Evolutionary conservation across 169 alveolate genomes (phyloP), one percentile per base, ranked within the genome.

Genomic region (Plasmodium adleri): DNA sequence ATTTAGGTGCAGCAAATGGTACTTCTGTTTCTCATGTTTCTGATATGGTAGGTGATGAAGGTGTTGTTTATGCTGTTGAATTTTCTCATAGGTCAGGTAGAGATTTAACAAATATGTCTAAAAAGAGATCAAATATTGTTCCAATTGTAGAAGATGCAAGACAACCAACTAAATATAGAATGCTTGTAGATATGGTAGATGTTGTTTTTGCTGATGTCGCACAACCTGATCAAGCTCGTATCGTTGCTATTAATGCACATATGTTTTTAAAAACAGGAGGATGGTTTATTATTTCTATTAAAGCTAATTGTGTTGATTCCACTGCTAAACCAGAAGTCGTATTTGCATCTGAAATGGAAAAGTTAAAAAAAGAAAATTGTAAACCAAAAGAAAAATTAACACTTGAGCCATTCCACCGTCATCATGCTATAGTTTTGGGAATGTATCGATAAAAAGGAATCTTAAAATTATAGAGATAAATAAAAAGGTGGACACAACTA

Each of bases 121-220:
- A 98, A 94, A 97, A 97, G 91, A 96, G 99, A 87, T 98, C 98
- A 56, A 99, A 98, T 92, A 97, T 99, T 66, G 99, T 98, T 20
- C 99, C 99, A 47, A 99, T 99, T 20, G 99, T 99, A 32, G 99
- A 98, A 92, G 99, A 98, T 89, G 99, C 99, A 15, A 97, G 99
- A 76, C 99, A 98, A 83, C 99, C 99, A 43, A 97, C 96, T 88
- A 97, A 97, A 90, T 98, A 98, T 91, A 94, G 99, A 94, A 98
- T 98, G 99, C 96, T 98, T 39, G 99, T 98, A 6, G 99, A 99
- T 64, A 98, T 98, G 99, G 99, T 98, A 43, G 99, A 99, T 86
- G 99, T 97, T 72, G 97, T 99, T 64, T 99, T 98, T 92, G 99
- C 99, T 26, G 99, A 98, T 93, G 99, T 98, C 39, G 99, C 99